phyloP scores from a whole-genome alignment of 2,329 filamentous ascomycete genomes.

The Lasiodiplodia sp. region DNA sequence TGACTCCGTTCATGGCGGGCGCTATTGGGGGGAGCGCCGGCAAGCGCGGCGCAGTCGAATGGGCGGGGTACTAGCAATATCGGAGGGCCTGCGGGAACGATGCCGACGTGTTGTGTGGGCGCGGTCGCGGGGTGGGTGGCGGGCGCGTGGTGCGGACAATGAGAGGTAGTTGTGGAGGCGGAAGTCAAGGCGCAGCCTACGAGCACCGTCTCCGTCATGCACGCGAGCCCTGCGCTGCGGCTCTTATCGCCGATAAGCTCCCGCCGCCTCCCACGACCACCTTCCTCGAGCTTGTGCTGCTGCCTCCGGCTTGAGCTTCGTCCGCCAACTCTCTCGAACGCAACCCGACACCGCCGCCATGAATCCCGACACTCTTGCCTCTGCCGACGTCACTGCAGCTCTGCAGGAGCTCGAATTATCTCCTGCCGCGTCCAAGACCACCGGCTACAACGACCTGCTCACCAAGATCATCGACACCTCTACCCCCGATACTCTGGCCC shows the following conservation, averaged over 20 bases:
- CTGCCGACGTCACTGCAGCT: conserved; percentile 56
- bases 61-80: not conserved
- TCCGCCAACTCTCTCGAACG: not conserved
- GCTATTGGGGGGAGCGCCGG: conserved; percentile 11
- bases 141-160: conserved; percentile 16
- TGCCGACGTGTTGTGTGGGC: not conserved
- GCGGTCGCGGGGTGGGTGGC: not conserved
- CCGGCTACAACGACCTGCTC: conserved; percentile 66
- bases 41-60: conserved; percentile 7
- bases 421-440: conserved; percentile 58
- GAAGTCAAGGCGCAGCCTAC: conserved; percentile 8
- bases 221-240: not conserved
- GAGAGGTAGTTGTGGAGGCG: conserved; percentile 14
- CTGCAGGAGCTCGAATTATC: conserved; percentile 59
- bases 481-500: conserved; percentile 54
- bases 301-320: conserved; percentile 10
- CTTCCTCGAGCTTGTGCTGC: conserved; percentile 11
- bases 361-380: conserved; percentile 52
- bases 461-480: conserved; percentile 59
- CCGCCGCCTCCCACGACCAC: conserved; percentile 3
- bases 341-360: conserved; percentile 26
- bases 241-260: not conserved
- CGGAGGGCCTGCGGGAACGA: not conserved
- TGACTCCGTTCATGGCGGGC: conserved; percentile 48
- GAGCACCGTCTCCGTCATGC: conserved; percentile 32